Evolutionary conservation across 345 rosid species (phyloP), one percentile per base, ranked within the genome.

Genomic region (Linum usitatissimum): DNA sequence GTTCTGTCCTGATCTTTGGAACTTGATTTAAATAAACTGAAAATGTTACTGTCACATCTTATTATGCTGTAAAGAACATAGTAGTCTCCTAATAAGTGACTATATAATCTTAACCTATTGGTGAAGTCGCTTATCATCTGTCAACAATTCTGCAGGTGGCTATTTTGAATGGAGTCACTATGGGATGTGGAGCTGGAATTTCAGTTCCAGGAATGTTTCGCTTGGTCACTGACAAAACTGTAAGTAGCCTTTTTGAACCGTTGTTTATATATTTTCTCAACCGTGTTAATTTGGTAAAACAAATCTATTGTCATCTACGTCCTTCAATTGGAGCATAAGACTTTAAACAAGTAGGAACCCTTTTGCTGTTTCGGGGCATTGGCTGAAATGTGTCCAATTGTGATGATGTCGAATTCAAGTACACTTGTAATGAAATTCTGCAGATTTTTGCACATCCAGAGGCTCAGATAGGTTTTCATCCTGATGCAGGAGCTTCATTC

Each of bases 401-500:
- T 45, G 17, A 45, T 45, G 51, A 45, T 10, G 51, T 45, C 13
- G 10, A 45, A 12, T 15, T 45, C 51, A 45, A 10, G 51, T 45
- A 15, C 51, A 0, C 51, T 34, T 18, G 4, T 62, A 10, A 23
- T 23, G 28, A 21, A 65, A 31, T 30, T 73, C 45, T 75, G 61
- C 76, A 93, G 96, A 81, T 77, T 60, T 81, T 93, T 74, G 69
- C 85, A 66, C 70, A 84, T 76, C 95, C 96, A 60, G 91, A 86
- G 81, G 79, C 79, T 30, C 92, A 84, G 70, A 71, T 87, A 67
- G 92, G 99, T 18, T 93, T 90, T 75, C 92, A 90, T 77, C 97
- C 86, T 36, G 96, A 86, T 75, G 89, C 92, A 14, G 92, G 99
- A 65, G 96, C 97, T 67, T 83, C 99, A 12, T 86, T 80, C 68